Conservation (phyloP, 139 green algal genomes). For the Pleodorina starrii region DNA sequence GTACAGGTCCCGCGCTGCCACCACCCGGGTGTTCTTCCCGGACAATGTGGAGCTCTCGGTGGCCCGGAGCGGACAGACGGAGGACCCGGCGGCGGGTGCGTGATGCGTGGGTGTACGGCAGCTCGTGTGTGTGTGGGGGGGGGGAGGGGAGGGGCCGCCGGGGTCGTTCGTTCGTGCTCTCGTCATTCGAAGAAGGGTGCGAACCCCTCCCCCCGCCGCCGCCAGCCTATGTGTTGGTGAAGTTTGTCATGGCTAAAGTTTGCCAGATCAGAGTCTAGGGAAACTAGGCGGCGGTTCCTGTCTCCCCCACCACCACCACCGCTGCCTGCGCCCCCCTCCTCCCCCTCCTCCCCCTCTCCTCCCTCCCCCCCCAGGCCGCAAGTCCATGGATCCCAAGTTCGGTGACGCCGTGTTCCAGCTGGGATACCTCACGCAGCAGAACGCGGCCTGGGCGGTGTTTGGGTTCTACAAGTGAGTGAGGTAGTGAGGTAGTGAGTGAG, state of each 20-base stretch:
- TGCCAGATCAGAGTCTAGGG: too few species aligned
- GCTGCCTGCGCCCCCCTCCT: too few species aligned
- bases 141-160: too few species aligned
- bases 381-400: conserved; percentile 67
- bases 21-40: conserved; percentile 83
- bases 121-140: too few species aligned
- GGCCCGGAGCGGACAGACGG: conserved; percentile 65
- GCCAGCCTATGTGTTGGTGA: too few species aligned
- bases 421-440: conserved; percentile 84
- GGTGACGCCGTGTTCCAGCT: conserved; percentile 71
- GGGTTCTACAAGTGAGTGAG: conserved; percentile 50
- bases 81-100: conserved; percentile 60
- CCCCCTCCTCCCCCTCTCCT: background rate
- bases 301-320: too few species aligned
- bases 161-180: too few species aligned
- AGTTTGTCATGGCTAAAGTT: too few species aligned
- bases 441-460: conserved; percentile 45
- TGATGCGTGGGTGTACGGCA: background rate
- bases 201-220: too few species aligned
- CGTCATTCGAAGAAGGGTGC: too few species aligned
- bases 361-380: conserved; percentile 48
- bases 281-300: too few species aligned
- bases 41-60: conserved; percentile 74
- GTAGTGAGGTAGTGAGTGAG: background rate
- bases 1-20: conserved; percentile 52